These are phyloP conservation scores for Ophiostoma ulmi DNA, from an alignment of 2,329 filamentous ascomycete species.

Conservation along the genomic window DNA sequence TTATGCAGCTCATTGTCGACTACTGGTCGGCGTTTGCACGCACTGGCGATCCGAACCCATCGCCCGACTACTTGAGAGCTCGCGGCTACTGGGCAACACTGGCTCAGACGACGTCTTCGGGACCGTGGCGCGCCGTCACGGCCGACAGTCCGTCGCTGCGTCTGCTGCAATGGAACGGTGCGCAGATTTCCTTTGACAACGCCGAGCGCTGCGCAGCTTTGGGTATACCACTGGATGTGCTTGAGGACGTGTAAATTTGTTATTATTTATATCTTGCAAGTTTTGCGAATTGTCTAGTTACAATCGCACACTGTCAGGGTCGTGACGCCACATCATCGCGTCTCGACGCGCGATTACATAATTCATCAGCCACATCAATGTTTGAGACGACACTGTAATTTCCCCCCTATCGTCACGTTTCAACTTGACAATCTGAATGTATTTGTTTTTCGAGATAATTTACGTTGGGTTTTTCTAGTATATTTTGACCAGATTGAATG, in stretches of 20 bases:
- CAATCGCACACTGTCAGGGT: background rate
- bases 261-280: too few relatives aligned
- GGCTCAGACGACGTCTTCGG: slow-evolving; percentile 30
- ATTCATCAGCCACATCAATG: background rate
- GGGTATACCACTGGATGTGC: background rate
- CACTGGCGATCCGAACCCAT: slow-evolving; percentile 34
- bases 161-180: background rate
- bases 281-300: too few relatives aligned
- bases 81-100: slow-evolving; percentile 33
- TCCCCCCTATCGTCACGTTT: background rate
- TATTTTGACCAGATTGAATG: background rate
- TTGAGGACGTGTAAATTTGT: background rate
- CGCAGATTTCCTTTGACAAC: background rate
- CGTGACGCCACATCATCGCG: background rate
- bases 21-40: slow-evolving; percentile 37
- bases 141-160: background rate
- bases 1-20: slow-evolving; percentile 34
- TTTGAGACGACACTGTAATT: background rate
- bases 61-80: slow-evolving; percentile 32
- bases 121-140: slow-evolving; percentile 30
- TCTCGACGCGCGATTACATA: background rate
- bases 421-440: background rate
- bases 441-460: background rate
- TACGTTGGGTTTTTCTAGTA: background rate
- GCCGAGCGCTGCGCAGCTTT: background rate